A percentile compares a stretch with the other conserved stretches of the same genome.
Evolutionary conservation across 768 basidiomycete species (phyloP).

Genomic region (Cantharellus cinnabarinus): DNA sequence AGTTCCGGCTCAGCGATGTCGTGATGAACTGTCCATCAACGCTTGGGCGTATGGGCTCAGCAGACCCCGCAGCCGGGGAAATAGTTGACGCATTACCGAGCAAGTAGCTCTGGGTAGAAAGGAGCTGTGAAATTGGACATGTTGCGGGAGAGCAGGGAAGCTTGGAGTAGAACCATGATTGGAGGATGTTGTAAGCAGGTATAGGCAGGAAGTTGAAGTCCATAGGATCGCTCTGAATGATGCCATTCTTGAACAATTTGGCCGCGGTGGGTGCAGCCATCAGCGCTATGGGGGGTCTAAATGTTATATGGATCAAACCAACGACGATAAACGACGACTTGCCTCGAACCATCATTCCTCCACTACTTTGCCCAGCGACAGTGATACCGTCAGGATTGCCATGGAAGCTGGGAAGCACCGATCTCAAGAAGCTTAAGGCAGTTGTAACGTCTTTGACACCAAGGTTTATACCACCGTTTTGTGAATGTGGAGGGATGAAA

Average conservation of each 20-base stretch:
- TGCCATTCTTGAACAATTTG: conserved; percentile 53
- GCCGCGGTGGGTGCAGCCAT: conserved; percentile 52
- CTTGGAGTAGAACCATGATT: conserved; percentile 29
- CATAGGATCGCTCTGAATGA: conserved; percentile 78
- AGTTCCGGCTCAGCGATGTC: conserved; percentile 38
- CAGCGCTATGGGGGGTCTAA: conserved; percentile 22
- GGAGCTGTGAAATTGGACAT: conserved; percentile 30
- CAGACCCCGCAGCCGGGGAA: conserved; percentile 30
- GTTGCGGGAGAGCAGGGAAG: conserved; percentile 23
- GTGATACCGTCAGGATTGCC: conserved; percentile 47
- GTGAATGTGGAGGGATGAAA: conserved; percentile 36
- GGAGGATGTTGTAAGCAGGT: conserved; percentile 32
- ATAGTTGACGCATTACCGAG: conserved; percentile 23
- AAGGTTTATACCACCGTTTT: conserved; percentile 42
- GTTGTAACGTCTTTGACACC: conserved; percentile 49
- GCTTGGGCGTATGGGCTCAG: conserved; percentile 44
- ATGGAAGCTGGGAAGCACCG: conserved; percentile 38
- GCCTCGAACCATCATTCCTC: conserved; percentile 51
- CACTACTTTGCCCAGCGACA: conserved; percentile 65
- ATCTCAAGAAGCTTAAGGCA: conserved; percentile 40
- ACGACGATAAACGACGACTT: conserved; percentile 2
- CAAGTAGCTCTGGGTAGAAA: conserved; percentile 32
- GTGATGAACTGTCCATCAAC: conserved; percentile 50
- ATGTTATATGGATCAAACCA: neutral
- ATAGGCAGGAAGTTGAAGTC: conserved; percentile 49